These are phyloP conservation scores for Phytomonas sp. DNA, from an alignment of 208 protist genomes.

Conservation along the genomic window DNA sequence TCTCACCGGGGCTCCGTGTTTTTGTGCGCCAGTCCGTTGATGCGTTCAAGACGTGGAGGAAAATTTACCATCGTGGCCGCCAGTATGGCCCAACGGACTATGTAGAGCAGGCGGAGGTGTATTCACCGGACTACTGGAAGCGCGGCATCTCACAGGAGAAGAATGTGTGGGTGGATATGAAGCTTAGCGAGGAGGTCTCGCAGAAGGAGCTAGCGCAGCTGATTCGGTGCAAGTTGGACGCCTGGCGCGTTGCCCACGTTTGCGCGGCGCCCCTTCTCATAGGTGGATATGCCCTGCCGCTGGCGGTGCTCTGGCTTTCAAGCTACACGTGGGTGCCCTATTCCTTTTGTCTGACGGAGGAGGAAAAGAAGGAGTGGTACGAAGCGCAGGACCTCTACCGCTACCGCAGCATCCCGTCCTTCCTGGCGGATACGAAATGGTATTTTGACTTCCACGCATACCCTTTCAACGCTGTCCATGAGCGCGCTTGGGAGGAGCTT, in stretches of 20 bases:
- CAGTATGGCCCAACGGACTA: conserved; percentile 63
- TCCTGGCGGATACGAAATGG: conserved; percentile 86
- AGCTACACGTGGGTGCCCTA: conserved; percentile 86
- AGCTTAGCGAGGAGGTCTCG: conserved; percentile 77
- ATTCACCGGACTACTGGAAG: conserved; percentile 83
- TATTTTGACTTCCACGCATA: conserved; percentile 84
- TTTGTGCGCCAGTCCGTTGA: conserved; percentile 53
- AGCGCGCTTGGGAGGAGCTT: conserved; percentile 86
- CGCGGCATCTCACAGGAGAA: conserved; percentile 75
- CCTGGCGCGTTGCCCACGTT: conserved; percentile 76
- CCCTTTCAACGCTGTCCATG: conserved; percentile 62
- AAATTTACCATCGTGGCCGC: conserved; percentile 77
- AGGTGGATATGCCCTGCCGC: conserved; percentile 74
- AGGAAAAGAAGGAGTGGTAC: conserved; percentile 73
- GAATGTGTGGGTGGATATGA: conserved; percentile 90
- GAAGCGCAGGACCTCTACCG: conserved; percentile 85
- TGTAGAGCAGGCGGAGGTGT: conserved; percentile 71
- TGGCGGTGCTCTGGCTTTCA: conserved; percentile 76
- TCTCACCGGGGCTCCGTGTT: conserved; percentile 43
- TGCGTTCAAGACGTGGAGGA: conserved; percentile 63
- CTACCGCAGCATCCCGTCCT: conserved; percentile 82
- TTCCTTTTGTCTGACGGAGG: conserved; percentile 43
- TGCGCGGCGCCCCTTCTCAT: conserved; percentile 33
- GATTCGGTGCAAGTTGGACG: conserved; percentile 78
- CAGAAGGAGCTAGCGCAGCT: conserved; percentile 78